phyloP scores from a whole-genome alignment of 495 filamentous ascomycete genomes.

The Echria macrotheca region DNA sequence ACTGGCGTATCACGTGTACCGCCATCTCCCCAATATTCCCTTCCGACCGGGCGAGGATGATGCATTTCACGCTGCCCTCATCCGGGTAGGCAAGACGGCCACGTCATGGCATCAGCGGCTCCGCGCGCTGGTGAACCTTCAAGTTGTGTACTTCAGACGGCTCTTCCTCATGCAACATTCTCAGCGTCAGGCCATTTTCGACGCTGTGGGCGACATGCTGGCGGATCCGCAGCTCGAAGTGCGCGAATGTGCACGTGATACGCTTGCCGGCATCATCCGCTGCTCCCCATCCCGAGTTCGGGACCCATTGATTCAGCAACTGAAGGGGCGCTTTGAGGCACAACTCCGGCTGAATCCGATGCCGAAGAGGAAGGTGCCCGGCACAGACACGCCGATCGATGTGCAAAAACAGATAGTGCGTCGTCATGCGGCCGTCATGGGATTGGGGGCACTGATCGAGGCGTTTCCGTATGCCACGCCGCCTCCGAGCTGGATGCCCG shows the following conservation, averaged over 20 bases:
- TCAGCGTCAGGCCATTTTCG: constrained; percentile 76
- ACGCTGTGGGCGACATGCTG: constrained; percentile 89
- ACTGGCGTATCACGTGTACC: constrained; percentile 94
- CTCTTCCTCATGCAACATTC: constrained; percentile 81
- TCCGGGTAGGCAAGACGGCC: constrained; percentile 80
- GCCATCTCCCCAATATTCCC: constrained; percentile 93
- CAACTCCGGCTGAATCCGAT: constrained; percentile 74
- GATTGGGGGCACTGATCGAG: constrained; percentile 83
- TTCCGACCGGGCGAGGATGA: constrained; percentile 80
- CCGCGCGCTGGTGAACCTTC: constrained; percentile 97
- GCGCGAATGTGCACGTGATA: constrained; percentile 83
- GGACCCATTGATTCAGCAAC: constrained; percentile 62
- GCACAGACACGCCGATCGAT: constrained; percentile 75
- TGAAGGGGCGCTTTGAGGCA: constrained; percentile 75
- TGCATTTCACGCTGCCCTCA: constrained; percentile 76
- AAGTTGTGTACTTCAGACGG: constrained; percentile 96
- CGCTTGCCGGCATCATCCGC: constrained; percentile 94
- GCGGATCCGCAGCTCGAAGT: constrained; percentile 91
- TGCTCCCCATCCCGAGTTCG: constrained; percentile 86
- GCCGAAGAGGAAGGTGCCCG: constrained; percentile 61
- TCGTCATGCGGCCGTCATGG: constrained; percentile 87
- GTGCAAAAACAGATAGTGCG: constrained; percentile 71
- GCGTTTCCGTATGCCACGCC: constrained; percentile 97
- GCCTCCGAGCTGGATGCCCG: constrained; percentile 89
- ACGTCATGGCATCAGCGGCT: constrained; percentile 95